These are phyloP conservation scores for Hemisphaericaspora nanyangensis DNA, from an alignment of 805 yeast species.

Conservation along the genomic window DNA sequence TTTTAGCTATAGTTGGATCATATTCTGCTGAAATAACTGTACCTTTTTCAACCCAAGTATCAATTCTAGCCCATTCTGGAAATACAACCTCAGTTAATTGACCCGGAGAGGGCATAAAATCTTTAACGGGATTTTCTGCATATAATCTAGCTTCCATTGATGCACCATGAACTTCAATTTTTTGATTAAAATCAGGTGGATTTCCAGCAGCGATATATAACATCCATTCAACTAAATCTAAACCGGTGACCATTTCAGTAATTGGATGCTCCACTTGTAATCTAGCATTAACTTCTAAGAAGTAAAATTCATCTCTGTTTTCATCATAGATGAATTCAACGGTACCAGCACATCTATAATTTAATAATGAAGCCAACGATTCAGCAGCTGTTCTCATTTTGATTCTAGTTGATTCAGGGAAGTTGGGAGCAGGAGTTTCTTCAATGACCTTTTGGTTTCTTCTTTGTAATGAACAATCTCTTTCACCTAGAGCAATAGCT, in stretches of 20 bases:
- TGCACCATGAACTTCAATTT: conserved; percentile 70
- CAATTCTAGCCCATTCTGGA: conserved; percentile 91
- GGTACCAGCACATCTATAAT: conserved; percentile 96
- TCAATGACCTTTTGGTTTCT: conserved; percentile 95
- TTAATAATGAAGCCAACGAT: conserved; percentile 73
- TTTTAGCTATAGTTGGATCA: conserved; percentile 95
- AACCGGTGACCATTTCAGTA: conserved; percentile 91
- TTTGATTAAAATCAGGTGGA: conserved; percentile 71
- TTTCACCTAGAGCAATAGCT: conserved; percentile 92
- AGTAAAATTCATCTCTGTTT: conserved; percentile 82
- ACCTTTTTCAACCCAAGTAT: conserved; percentile 91
- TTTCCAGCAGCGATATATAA: conserved; percentile 82
- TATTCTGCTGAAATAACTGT: conserved; percentile 86
- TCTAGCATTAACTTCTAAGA: conserved; percentile 93
- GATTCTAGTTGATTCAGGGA: conserved; percentile 74
- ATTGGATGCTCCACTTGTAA: conserved; percentile 97
- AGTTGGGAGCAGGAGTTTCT: conserved; percentile 96
- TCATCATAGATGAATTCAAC: conserved; percentile 94
- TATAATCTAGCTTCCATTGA: conserved; percentile 96
- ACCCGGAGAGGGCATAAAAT: conserved; percentile 95
- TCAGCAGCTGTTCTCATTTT: conserved; percentile 82
- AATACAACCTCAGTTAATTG: conserved; percentile 79
- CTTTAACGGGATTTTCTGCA: conserved; percentile 96
- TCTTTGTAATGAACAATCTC: conserved; percentile 96
- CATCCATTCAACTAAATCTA: conserved; percentile 98